phyloP scores from a whole-genome alignment of 768 basidiomycete genomes.

The Rhizopogon salebrosus region DNA sequence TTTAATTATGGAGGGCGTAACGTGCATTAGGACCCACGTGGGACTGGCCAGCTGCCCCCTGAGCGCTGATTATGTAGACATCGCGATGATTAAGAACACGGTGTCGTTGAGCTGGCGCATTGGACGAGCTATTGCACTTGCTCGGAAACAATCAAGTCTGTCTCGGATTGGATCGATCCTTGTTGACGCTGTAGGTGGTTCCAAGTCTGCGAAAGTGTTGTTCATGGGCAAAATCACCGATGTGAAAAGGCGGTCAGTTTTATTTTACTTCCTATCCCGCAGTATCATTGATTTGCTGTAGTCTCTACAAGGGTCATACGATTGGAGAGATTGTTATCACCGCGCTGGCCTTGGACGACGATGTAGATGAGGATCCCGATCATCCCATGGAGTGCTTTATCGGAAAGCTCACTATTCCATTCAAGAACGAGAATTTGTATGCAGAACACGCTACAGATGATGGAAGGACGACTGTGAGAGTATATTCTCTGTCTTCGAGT shows the following conservation, averaged over 20 bases:
- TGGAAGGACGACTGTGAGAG: conserved; percentile 17
- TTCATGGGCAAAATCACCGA: conserved; percentile 60
- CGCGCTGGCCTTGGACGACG: conserved; percentile 22
- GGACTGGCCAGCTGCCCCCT: conserved; percentile 41
- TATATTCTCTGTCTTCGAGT: not conserved
- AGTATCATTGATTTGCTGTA: not conserved
- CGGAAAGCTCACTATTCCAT: conserved; percentile 43
- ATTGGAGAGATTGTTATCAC: conserved; percentile 32
- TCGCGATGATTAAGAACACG: conserved; percentile 43
- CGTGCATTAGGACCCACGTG: conserved; percentile 32
- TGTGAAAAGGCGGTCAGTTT: conserved; percentile 32
- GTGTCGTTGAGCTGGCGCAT: conserved; percentile 61
- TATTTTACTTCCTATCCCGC: not conserved
- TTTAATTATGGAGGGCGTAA: not conserved
- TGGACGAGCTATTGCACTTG: conserved; percentile 51
- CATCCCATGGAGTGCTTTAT: conserved; percentile 16
- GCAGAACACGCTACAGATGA: conserved; percentile 35
- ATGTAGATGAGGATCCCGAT: conserved; percentile 20
- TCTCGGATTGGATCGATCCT: conserved; percentile 30
- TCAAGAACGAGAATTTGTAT: conserved; percentile 59
- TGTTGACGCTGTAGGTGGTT: conserved; percentile 32
- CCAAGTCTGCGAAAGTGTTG: conserved; percentile 32
- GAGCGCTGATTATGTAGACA: conserved; percentile 27
- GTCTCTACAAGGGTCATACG: conserved; percentile 34
- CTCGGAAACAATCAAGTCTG: conserved; percentile 41